Conservation (phyloP, 2,329 filamentous ascomycete species). For the Trichoderma afroharzianum region DNA sequence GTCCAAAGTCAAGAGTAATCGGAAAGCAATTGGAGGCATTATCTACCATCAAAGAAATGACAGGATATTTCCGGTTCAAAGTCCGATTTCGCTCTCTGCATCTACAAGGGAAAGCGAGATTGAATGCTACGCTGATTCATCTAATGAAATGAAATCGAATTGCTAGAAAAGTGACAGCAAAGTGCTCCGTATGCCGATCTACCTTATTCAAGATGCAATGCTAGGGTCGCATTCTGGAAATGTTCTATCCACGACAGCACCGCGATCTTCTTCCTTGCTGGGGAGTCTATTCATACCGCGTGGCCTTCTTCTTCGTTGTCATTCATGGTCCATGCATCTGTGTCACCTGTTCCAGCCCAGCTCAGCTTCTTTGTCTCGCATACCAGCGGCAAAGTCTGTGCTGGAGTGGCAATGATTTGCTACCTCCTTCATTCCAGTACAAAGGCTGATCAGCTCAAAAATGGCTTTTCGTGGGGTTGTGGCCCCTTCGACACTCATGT, state of each 20-base stretch:
- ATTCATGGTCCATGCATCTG: background rate
- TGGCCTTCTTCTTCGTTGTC: background rate
- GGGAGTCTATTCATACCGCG: background rate
- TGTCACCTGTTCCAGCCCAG: background rate
- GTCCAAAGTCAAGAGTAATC: background rate
- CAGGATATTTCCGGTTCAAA: background rate
- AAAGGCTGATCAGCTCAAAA: background rate
- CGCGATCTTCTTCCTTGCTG: background rate
- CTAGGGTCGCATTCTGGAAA: background rate
- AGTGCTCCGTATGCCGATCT: background rate
- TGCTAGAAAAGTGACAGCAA: background rate
- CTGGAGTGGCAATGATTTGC: background rate
- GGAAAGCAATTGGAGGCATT: background rate
- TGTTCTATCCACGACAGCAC: background rate
- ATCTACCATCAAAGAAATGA: background rate
- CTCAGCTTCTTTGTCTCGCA: background rate
- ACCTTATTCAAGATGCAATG: background rate
- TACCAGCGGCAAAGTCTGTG: background rate
- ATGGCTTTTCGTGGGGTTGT: background rate
- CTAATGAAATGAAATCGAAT: background rate
- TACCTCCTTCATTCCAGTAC: background rate
- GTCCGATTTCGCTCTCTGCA: background rate
- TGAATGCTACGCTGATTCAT: background rate
- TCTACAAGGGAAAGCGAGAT: background rate
- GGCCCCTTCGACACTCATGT: background rate